Percentiles rank a stretch among this genome's conserved stretches.
These are phyloP conservation scores for Teunomyces pallodes DNA, from an alignment of 805 yeast species.

Conservation along the genomic window DNA sequence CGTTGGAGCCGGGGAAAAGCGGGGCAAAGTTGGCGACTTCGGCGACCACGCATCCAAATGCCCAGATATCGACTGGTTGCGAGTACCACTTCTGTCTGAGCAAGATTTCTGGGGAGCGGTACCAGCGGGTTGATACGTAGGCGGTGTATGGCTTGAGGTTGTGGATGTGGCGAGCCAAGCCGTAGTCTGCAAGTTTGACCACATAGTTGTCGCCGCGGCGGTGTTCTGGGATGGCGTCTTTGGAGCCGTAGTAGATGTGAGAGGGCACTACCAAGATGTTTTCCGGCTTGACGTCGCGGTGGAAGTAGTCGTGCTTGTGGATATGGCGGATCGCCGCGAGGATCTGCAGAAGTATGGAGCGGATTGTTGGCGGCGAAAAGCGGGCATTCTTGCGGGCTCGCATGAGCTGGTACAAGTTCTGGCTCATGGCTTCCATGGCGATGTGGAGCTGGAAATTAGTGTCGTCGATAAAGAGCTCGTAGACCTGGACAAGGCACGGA, in stretches of 20 bases:
- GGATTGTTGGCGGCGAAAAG: slow-evolving; percentile 58
- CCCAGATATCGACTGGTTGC: slow-evolving; percentile 79
- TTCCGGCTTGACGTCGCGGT: slow-evolving; percentile 93
- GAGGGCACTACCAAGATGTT: slow-evolving; percentile 73
- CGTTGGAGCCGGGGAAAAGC: slow-evolving; percentile 79
- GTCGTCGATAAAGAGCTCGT: slow-evolving; percentile 77
- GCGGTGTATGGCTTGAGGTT: slow-evolving; percentile 62
- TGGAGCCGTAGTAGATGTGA: slow-evolving; percentile 48
- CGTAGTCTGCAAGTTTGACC: slow-evolving; percentile 78
- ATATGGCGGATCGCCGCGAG: slow-evolving; percentile 79
- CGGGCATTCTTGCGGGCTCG: slow-evolving; percentile 51
- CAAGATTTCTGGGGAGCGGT: slow-evolving; percentile 77
- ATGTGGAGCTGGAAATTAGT: slow-evolving; percentile 62
- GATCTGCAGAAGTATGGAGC: slow-evolving; percentile 68
- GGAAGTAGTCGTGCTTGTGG: slow-evolving; percentile 66
- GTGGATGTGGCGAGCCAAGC: slow-evolving; percentile 62
- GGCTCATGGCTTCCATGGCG: slow-evolving; percentile 86
- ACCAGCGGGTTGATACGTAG: slow-evolving; percentile 84
- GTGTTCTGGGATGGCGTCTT: slow-evolving; percentile 36
- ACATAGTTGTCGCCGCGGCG: slow-evolving; percentile 49
- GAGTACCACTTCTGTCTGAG: slow-evolving; percentile 62
- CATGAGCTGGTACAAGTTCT: slow-evolving; percentile 76
- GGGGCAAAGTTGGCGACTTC: slow-evolving; percentile 75
- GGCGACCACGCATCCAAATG: slow-evolving; percentile 75
- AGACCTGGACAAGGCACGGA: slow-evolving; percentile 66